A percentile compares a stretch with the other conserved stretches of the same genome.
Evolutionary conservation across 352 stramenopile species (phyloP).

Genomic region (Phytopythium vexans): DNA sequence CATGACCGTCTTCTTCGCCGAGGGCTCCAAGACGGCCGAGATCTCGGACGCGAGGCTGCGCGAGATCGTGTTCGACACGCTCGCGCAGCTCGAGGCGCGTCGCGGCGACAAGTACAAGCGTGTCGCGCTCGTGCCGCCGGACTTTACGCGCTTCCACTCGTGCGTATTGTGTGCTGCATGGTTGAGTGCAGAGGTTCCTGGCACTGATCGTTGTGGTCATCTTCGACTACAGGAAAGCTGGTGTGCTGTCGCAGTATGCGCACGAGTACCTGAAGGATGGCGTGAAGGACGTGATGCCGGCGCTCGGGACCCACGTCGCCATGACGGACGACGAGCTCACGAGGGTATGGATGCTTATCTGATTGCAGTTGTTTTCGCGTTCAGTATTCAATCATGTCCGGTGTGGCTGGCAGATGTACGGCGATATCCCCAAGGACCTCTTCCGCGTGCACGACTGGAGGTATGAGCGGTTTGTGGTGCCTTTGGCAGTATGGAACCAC

Average conservation of each 20-base stretch:
- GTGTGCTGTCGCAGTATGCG: slow-evolving; percentile 91
- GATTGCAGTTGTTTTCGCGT: background rate
- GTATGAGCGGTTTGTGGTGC: slow-evolving; percentile 15
- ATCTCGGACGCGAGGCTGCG: slow-evolving; percentile 63
- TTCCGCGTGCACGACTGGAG: slow-evolving; percentile 96
- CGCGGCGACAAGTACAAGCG: slow-evolving; percentile 52
- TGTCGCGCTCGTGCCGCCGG: slow-evolving; percentile 92
- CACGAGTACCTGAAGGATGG: slow-evolving; percentile 90
- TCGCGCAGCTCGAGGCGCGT: slow-evolving; percentile 61
- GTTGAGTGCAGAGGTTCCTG: background rate
- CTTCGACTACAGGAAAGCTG: slow-evolving; percentile 65
- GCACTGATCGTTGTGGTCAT: slow-evolving; percentile 1
- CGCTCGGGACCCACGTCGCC: slow-evolving; percentile 94
- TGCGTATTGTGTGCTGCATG: slow-evolving; percentile 24
- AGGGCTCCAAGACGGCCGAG: slow-evolving; percentile 59
- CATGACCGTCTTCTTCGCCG: slow-evolving; percentile 76
- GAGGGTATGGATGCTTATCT: slow-evolving; percentile 35
- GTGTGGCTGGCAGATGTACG: slow-evolving; percentile 89
- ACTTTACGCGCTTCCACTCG: slow-evolving; percentile 96
- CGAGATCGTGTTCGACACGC: slow-evolving; percentile 52
- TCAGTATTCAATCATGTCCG: background rate
- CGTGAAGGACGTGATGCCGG: slow-evolving; percentile 91
- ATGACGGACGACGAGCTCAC: slow-evolving; percentile 93
- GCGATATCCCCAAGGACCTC: slow-evolving; percentile 77
- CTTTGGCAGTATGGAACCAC: background rate